Conservation (phyloP, 495 filamentous ascomycete species). For the Pseudomonodictys pantanalensis region DNA sequence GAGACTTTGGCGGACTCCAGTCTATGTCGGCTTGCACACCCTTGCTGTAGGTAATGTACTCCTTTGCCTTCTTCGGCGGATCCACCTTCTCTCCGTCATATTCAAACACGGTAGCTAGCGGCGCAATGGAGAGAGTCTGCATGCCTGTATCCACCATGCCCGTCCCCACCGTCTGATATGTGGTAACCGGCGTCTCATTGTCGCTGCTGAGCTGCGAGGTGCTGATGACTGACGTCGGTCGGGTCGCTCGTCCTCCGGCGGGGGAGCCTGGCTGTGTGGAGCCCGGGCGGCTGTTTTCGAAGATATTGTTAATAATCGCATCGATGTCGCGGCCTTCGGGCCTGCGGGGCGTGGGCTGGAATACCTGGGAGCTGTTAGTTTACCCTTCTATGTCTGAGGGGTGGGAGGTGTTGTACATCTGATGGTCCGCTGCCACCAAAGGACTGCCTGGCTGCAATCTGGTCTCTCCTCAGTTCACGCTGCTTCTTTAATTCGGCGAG, state of each 20-base stretch:
- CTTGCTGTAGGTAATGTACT: slow-evolving; percentile 92
- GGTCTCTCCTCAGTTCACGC: slow-evolving; percentile 75
- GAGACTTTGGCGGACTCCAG: slow-evolving; percentile 39
- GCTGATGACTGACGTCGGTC: slow-evolving; percentile 81
- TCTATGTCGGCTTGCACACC: slow-evolving; percentile 75
- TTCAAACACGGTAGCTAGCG: slow-evolving; percentile 72
- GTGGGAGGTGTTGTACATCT: slow-evolving; percentile 23
- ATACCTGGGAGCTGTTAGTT: slow-evolving; percentile 56
- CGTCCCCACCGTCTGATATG: background rate
- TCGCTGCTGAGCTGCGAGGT: slow-evolving; percentile 61
- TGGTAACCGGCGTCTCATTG: slow-evolving; percentile 29
- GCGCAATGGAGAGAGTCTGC: slow-evolving; percentile 67
- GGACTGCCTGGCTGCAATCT: slow-evolving; percentile 60
- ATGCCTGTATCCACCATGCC: slow-evolving; percentile 36
- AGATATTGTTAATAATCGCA: slow-evolving; percentile 69
- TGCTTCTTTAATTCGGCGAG: slow-evolving; percentile 94
- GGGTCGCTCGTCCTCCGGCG: slow-evolving; percentile 60
- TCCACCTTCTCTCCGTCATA: slow-evolving; percentile 48
- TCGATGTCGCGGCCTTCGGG: slow-evolving; percentile 78
- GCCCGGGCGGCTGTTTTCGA: slow-evolving; percentile 71
- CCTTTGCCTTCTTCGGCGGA: slow-evolving; percentile 56
- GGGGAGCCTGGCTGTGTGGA: slow-evolving; percentile 64
- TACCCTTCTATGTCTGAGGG: background rate
- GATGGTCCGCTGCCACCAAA: slow-evolving; percentile 51
- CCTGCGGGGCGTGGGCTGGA: slow-evolving; percentile 64